Percentiles rank a stretch among this genome's conserved stretches.
phyloP scores from a whole-genome alignment of 1,139 yeast genomes.

The Blastobotrys malaysiensis region DNA sequence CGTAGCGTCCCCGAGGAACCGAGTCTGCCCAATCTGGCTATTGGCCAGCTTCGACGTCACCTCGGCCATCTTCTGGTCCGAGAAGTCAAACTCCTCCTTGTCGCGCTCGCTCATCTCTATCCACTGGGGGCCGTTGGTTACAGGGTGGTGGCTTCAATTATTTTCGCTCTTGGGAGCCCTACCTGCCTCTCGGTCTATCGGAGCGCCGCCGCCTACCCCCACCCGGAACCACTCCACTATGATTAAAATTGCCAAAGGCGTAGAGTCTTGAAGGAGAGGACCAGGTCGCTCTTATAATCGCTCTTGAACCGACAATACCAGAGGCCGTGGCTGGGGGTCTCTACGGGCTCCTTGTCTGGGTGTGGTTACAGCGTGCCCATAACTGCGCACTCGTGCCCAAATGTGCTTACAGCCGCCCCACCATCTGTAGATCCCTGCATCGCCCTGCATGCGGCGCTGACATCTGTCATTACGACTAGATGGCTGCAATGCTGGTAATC shows the following conservation, averaged over 20 bases:
- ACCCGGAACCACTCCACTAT: no score
- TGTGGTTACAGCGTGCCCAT: neutral
- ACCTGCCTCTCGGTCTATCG: neutral
- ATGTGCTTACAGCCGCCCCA: neutral
- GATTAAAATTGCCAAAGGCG: no score
- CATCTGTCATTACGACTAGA: no score
- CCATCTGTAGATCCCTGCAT: no score
- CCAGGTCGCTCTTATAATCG: no score
- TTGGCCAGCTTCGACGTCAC: conserved; percentile 13
- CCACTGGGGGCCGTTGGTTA: neutral
- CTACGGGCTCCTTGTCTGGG: neutral
- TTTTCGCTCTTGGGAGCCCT: neutral
- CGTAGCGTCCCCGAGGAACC: conserved; percentile 27
- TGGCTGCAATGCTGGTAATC: no score
- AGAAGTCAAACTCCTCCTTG: neutral
- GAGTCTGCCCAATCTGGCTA: conserved; percentile 22
- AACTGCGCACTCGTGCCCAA: neutral
- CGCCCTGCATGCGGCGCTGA: no score
- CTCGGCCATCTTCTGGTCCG: conserved; percentile 2
- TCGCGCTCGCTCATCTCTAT: neutral
- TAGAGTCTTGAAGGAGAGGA: no score
- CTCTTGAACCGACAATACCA: no score
- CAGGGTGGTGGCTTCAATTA: neutral
- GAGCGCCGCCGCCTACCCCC: no score
- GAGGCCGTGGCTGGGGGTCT: no score